Evolutionary conservation across 805 yeast species (phyloP).

Genomic region (Kluyveromyces nonfermentans): DNA sequence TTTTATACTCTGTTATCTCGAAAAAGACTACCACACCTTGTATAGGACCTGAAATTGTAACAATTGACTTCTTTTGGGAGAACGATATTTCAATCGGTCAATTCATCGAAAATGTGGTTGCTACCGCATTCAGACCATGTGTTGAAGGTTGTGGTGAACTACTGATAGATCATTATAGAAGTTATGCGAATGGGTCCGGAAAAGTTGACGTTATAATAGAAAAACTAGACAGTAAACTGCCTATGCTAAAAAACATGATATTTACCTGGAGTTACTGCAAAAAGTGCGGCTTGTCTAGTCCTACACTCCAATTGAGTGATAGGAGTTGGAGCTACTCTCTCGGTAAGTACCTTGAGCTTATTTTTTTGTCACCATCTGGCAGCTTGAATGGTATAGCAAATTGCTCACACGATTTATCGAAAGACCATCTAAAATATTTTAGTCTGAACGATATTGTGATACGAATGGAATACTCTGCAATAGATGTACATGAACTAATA

Average conservation of each 20-base stretch:
- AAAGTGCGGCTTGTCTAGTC: slow-evolving; percentile 63
- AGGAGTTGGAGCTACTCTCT: slow-evolving; percentile 84
- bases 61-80: slow-evolving; percentile 82
- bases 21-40: slow-evolving; percentile 85
- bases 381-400: slow-evolving; percentile 49
- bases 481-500: slow-evolving; percentile 69
- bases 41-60: slow-evolving; percentile 77
- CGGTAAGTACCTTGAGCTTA: slow-evolving; percentile 83
- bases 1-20: slow-evolving; percentile 75
- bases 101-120: slow-evolving; percentile 69
- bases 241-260: slow-evolving; percentile 57
- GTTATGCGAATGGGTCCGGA: slow-evolving; percentile 83
- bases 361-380: slow-evolving; percentile 61
- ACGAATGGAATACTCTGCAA: slow-evolving; percentile 62
- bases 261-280: slow-evolving; percentile 90
- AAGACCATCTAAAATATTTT: slow-evolving; percentile 76
- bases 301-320: slow-evolving; percentile 74
- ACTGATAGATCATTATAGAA: slow-evolving; percentile 65
- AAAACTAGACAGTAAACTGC: slow-evolving; percentile 42
- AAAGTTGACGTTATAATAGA: slow-evolving; percentile 73
- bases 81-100: slow-evolving; percentile 86
- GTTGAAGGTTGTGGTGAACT: slow-evolving; percentile 73
- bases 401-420: slow-evolving; percentile 74
- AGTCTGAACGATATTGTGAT: slow-evolving; percentile 73
- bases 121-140: slow-evolving; percentile 59